These are phyloP conservation scores for Albugo laibachii DNA, from an alignment of 352 stramenopile genomes.

Conservation along the genomic window DNA sequence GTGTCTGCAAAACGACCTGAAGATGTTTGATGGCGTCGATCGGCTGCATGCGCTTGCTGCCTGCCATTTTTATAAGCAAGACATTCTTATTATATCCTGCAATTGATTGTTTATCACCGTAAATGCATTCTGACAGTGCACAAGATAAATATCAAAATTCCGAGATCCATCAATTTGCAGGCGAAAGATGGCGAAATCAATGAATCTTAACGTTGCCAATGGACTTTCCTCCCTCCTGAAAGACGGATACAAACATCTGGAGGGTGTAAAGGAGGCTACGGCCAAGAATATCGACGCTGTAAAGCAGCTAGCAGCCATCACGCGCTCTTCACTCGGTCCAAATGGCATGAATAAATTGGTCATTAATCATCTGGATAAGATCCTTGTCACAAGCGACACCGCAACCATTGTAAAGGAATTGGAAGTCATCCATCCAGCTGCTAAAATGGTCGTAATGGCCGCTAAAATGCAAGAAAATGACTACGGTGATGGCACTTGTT, in stretches of 20 bases:
- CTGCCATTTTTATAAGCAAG: too few species aligned
- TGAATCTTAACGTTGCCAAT: conserved; percentile 90
- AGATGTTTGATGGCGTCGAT: conserved; percentile 41
- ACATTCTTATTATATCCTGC: too few species aligned
- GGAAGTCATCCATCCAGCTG: conserved; percentile 96
- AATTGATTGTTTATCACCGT: conserved; percentile 6
- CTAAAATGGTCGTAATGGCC: conserved; percentile 96
- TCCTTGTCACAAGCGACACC: conserved; percentile 98
- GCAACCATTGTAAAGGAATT: conserved; percentile 98
- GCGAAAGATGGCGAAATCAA: conserved; percentile 77
- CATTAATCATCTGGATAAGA: conserved; percentile 99
- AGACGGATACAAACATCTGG: conserved; percentile 92
- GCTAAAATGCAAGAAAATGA: conserved; percentile 98
- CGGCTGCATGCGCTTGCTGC: conserved; percentile 8
- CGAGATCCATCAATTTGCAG: conserved; percentile 4
- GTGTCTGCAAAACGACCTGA: conserved; percentile 23
- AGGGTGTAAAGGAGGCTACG: conserved; percentile 89
- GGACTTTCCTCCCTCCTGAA: conserved; percentile 96
- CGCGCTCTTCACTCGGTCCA: conserved; percentile 92
- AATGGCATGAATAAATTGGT: conserved; percentile 99
- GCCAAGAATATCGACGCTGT: conserved; percentile 97
- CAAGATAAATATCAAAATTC: conserved; percentile 1
- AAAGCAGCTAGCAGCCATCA: conserved; percentile 95
- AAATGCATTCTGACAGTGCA: conserved; percentile 9
- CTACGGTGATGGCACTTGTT: conserved; percentile 91